Conservation (phyloP, 1,139 yeast species). For the Waltiozyma sp. region DNA sequence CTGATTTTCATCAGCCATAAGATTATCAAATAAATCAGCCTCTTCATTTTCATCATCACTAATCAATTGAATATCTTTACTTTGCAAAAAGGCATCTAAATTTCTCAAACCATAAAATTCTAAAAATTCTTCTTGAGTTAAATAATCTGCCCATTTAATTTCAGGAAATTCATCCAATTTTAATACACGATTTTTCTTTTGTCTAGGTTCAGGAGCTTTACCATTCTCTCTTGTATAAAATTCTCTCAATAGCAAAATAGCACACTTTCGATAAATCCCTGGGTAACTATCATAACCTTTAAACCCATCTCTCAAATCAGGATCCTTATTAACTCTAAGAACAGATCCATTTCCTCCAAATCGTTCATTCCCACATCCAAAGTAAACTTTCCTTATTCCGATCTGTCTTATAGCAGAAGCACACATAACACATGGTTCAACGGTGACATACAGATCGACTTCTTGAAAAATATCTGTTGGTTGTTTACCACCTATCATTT, state of each 20-base stretch:
- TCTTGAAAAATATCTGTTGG: slow-evolving; percentile 31
- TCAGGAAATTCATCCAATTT: slow-evolving; percentile 57
- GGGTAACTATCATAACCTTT: slow-evolving; percentile 48
- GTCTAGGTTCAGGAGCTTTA: slow-evolving; percentile 72
- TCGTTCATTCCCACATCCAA: slow-evolving; percentile 90
- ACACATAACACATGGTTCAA: slow-evolving; percentile 98
- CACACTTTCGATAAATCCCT: slow-evolving; percentile 73
- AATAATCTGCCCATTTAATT: slow-evolving; percentile 36
- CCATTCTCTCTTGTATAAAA: slow-evolving; percentile 81
- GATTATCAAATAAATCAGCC: not conserved
- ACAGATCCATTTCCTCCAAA: slow-evolving; percentile 97
- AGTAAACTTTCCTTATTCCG: slow-evolving; percentile 60
- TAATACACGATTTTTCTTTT: slow-evolving; percentile 65
- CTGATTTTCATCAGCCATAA: not conserved
- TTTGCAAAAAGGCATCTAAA: slow-evolving; percentile 21
- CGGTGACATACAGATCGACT: slow-evolving; percentile 75
- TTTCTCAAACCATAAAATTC: slow-evolving; percentile 38
- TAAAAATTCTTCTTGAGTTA: slow-evolving; percentile 35
- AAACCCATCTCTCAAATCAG: slow-evolving; percentile 17
- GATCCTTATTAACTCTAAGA: slow-evolving; percentile 46
- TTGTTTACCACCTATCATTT: not conserved
- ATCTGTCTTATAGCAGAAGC: slow-evolving; percentile 84
- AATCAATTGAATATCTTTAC: slow-evolving; percentile 15
- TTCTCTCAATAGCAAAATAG: slow-evolving; percentile 65
- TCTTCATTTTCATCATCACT: not conserved